Evolutionary conservation across 176 grass and related monocot species (phyloP), one percentile per base, ranked within the genome.

Genomic region (Carex kokanica): DNA sequence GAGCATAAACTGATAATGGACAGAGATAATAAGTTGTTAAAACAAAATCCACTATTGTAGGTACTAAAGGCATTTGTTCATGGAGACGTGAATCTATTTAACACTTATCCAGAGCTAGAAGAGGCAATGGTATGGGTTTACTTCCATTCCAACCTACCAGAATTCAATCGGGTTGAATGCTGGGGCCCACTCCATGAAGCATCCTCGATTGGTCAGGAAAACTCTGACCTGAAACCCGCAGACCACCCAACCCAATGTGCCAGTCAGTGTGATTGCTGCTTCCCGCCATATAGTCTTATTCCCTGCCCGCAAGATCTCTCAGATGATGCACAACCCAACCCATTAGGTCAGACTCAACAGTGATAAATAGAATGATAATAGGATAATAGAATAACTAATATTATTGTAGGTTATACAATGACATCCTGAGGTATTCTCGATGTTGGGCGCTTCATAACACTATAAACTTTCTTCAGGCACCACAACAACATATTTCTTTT

Each of bases 1-100:
- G 47, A 56, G 51, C 24, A 56, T 55, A 56, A 55, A 41, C 6
- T 45, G 67, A 71, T 70, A 70, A 29, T 45, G 67, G 0, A 45
- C 8, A 71, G 38, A 45, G 15, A 11, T 21, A 0, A 45, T 13
- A 11, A 71, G 18, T 71, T 71, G 3, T 56, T 78, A 9, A 78
- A 53, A 56, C 4, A 16, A 32, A 78, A 31, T 80, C 3, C 5
- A 27, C 10, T 9, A 24, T 20, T 60, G 51, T 81, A 98, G 95
- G 97, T 99, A 78, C 86, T 99, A n/a, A 93, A 90, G 83, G 97
- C 97, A 36, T 99, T 99, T 86, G 91, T 96, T 69, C 91, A 93
- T 83, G 97, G 97, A 65, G 97, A 99, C 69, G 78, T 66, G n/a
- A 85, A 80, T 56, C 74, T 96, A 70, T 96, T 99, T 88, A 90